Evolutionary conservation across 768 basidiomycete genomes (phyloP).

Genomic region (Neoboletus subvelutipes): DNA sequence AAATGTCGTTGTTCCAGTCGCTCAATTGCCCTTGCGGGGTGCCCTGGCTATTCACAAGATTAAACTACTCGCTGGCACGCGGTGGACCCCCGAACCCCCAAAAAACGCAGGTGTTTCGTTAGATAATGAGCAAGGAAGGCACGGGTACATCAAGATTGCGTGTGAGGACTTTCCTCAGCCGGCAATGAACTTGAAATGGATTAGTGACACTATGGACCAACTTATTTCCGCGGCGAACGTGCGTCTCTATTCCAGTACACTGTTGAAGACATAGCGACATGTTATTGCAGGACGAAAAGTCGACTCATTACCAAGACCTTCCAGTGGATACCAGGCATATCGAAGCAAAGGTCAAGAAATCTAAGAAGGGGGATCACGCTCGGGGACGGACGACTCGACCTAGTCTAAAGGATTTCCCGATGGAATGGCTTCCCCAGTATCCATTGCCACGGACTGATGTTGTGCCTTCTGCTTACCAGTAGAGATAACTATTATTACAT

Average conservation of each 20-base stretch:
- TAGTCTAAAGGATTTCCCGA: constrained; percentile 76
- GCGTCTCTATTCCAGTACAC: constrained; percentile 33
- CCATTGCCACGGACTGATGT: constrained; percentile 6
- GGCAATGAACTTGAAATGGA: constrained; percentile 93
- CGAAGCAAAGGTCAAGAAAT: constrained; percentile 67
- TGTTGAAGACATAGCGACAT: constrained; percentile 15
- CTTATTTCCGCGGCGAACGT: constrained; percentile 86
- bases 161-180: constrained; percentile 84
- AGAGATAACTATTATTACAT: constrained; percentile 6
- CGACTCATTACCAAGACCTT: constrained; percentile 51
- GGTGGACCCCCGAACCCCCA: constrained; percentile 80
- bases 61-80: constrained; percentile 83
- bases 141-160: constrained; percentile 88
- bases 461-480: constrained; percentile 9
- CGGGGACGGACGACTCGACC: constrained; percentile 57
- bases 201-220: constrained; percentile 78
- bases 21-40: constrained; percentile 63
- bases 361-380: constrained; percentile 69
- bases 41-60: constrained; percentile 76
- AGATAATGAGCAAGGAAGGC: constrained; percentile 45
- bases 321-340: constrained; percentile 85
- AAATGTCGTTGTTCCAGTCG: constrained; percentile 70
- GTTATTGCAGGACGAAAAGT: constrained; percentile 35
- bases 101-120: constrained; percentile 57
- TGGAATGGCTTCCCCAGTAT: constrained; percentile 70